Evolutionary conservation across 148 eudicot genomes (phyloP).

Genomic region (Pouteria glomerata): DNA sequence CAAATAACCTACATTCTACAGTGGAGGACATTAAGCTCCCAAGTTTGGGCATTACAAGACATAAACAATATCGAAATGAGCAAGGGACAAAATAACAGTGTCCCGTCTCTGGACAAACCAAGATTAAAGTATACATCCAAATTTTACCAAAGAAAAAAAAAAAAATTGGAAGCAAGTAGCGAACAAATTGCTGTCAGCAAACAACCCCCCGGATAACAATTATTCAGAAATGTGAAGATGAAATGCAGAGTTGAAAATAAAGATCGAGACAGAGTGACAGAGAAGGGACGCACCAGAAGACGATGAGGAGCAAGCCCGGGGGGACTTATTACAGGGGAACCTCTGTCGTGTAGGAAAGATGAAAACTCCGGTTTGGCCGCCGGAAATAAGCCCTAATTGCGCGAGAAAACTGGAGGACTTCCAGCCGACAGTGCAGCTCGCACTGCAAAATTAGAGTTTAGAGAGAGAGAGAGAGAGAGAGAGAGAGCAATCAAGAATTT

Average conservation of each 20-base stretch:
- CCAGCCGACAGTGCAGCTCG: slow-evolving; percentile 40
- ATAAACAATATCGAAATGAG: not conserved
- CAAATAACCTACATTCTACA: not conserved
- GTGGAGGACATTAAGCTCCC: not conserved
- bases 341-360: slow-evolving; percentile 11
- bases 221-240: not conserved
- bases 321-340: slow-evolving; percentile 14
- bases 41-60: not conserved
- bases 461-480: slow-evolving; percentile 9
- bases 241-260: not conserved
- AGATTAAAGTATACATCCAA: too few species aligned
- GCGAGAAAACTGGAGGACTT: slow-evolving; percentile 46
- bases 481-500: slow-evolving; percentile 1
- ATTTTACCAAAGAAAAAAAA: too few species aligned
- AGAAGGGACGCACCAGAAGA: slow-evolving; percentile 34
- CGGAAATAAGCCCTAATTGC: slow-evolving; percentile 19
- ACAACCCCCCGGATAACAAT: too few species aligned
- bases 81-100: not conserved
- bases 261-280: not conserved
- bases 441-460: slow-evolving; percentile 23
- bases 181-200: too few species aligned
- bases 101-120: too few species aligned
- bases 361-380: slow-evolving; percentile 10
- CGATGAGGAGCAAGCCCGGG: slow-evolving; percentile 38
- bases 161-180: too few species aligned